Evolutionary conservation across 768 basidiomycete species (phyloP), one percentile per base, ranked within the genome.

Genomic region (Lentinula edodes): DNA sequence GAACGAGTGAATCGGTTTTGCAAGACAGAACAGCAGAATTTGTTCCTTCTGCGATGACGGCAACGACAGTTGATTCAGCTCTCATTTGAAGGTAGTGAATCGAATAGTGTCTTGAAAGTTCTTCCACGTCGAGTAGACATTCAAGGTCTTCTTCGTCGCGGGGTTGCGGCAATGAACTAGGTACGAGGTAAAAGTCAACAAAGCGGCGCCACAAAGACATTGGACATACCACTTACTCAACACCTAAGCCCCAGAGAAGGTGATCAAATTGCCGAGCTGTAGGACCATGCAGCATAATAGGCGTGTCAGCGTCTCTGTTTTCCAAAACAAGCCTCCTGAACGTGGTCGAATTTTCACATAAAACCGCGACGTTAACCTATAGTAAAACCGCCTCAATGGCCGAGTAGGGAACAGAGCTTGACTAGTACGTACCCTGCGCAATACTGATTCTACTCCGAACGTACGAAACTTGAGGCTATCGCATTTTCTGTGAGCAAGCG

Each of bases 281-380:
- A 57, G 76, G 78, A 5, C 75, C 77, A 41, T 63, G 66, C n/a
- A 82, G 66, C 1, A 67, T 55, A 39, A 80, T 74, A 10, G 78
- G 78, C 16, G 75, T 68, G 18, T 72, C 68, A 9, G 32, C 10
- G 35, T 59, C 48, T 45, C 18, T 23, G n/a, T 39, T 38, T 59
- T 45, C 32, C 28, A 6, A 28, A n/a, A 59, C 32, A 20, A 59
- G 12, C 38, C 16, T 46, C 45, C 34, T 35, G 48, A 59, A 48
- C 15, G 42, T 32, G 42, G 45, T 16, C 20, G 58, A 59, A 50
- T 6, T 38, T 35, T 59, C 42, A 20, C 58, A 48, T 9, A 59
- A 36, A 38, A 38, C 20, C 34, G 58, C 34, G 48, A 23, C 58
- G 28, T 59, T 59, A n/a, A 59, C 58, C 58, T 59, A 5, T 20